Evolutionary conservation across 2,329 filamentous ascomycete genomes (phyloP).

Genomic region (Penicillium sp.): DNA sequence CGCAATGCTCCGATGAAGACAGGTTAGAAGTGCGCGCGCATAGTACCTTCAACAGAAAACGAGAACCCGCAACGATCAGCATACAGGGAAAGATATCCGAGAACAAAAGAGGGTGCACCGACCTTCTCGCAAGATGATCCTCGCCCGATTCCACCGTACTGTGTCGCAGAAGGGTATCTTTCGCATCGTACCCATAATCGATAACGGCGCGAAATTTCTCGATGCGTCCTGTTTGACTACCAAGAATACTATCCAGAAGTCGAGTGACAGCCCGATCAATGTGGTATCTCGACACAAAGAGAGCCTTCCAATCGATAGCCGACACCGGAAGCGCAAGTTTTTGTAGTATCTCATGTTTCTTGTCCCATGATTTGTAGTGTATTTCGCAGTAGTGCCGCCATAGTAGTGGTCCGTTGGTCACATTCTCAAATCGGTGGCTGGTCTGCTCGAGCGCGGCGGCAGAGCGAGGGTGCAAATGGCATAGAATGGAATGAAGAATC

Average conservation of each 20-base stretch:
- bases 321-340: slow-evolving; percentile 62
- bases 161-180: slow-evolving; percentile 78
- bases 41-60: slow-evolving; percentile 65
- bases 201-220: slow-evolving; percentile 74
- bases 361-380: slow-evolving; percentile 77
- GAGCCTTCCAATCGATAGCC: slow-evolving; percentile 73
- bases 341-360: slow-evolving; percentile 63
- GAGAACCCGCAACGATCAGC: slow-evolving; percentile 13
- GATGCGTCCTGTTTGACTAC: slow-evolving; percentile 72
- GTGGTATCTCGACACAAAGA: slow-evolving; percentile 65
- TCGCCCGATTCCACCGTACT: slow-evolving; percentile 65
- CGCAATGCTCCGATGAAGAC: slow-evolving; percentile 80
- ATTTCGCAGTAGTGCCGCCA: slow-evolving; percentile 78
- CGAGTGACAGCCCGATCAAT: slow-evolving; percentile 60
- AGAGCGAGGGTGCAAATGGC: slow-evolving; percentile 61
- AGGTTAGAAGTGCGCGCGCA: slow-evolving; percentile 74
- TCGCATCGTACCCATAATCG: slow-evolving; percentile 80
- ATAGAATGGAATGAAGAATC: slow-evolving; percentile 79
- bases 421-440: slow-evolving; percentile 67
- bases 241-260: slow-evolving; percentile 71
- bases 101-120: slow-evolving; percentile 16
- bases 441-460: slow-evolving; percentile 63
- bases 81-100: slow-evolving; percentile 9
- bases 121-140: slow-evolving; percentile 78
- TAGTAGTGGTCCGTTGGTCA: slow-evolving; percentile 74